Evolutionary conservation across 495 filamentous ascomycete genomes (phyloP), one percentile per base, ranked within the genome.

Genomic region (Daldinia childiae): DNA sequence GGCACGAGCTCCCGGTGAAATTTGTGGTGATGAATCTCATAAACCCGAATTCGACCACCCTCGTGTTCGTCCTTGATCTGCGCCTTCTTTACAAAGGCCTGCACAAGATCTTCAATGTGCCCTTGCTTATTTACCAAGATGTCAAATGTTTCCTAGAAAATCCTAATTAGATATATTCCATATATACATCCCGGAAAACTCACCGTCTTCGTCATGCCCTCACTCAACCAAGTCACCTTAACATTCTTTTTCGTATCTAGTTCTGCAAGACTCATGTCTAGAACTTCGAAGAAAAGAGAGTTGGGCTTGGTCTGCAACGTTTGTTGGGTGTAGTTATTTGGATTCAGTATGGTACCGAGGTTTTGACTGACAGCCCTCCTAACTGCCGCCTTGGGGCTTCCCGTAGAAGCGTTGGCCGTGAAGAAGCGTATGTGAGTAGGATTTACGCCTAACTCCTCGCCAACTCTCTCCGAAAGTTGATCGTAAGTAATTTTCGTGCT

Each of bases 191-290:
- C 51, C 1, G 29, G 6, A 14, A 12, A 36, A 81, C 85, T 79
- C 81, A 93, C 92, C 82, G 97, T 93, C 83, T 97, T 98, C 5
- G 87, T 85, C 66, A 97, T 91, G 26, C 96, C 95, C 64, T 99
- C 96, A 26, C 89, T 90, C 41, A 99, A 84, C 88, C 90, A 93
- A 6, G 85, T 91, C 43, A 99, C 80, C 76, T 91, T 93, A 68
- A 97, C 79, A 62, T 78, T 85, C 79, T 94, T 97, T 81, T 95
- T 94, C 30, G 90, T 94, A 72, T 99, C 96, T 38, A 93, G 85
- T 76, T 99, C 96, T 56, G 91, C 93, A 54, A 99, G 81, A 66
- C 92, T 97, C 82, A 97, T 93, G 52, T 99, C 95, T 30, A 99
- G 82, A 15, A 97, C 86, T 78, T 99, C 95, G 69, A 93, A 98